A percentile compares a stretch with the other conserved stretches of the same genome.
Conservation (phyloP, 805 yeast species). For the Schwanniomyces occidentalis region DNA sequence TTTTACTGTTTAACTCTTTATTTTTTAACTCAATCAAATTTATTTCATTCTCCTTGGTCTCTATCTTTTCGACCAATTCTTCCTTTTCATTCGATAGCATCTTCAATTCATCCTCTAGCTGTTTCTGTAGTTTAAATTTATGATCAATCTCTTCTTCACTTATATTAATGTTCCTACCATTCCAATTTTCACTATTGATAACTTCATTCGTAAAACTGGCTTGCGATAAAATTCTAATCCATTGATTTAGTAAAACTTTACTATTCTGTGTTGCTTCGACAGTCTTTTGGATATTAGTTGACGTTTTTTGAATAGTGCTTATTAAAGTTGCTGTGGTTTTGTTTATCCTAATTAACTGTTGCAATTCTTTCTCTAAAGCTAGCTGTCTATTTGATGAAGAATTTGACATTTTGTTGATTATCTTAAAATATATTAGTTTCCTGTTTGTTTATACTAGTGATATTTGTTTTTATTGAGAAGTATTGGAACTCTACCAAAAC, state of each 20-base stretch:
- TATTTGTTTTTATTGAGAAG: not conserved
- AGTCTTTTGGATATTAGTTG: slow-evolving; percentile 27
- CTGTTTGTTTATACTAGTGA: too few relatives aligned
- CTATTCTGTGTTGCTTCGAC: slow-evolving; percentile 49
- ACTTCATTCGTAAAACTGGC: slow-evolving; percentile 54
- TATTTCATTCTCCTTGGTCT: slow-evolving; percentile 15
- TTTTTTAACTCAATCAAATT: slow-evolving; percentile 6
- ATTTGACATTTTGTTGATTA: not conserved
- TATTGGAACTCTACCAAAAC: too few relatives aligned
- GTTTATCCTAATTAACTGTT: slow-evolving; percentile 33
- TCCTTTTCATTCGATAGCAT: slow-evolving; percentile 29
- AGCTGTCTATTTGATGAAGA: slow-evolving; percentile 8
- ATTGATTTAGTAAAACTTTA: slow-evolving; percentile 52
- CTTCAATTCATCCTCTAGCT: slow-evolving; percentile 23
- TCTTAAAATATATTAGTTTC: too few relatives aligned
- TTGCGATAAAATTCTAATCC: slow-evolving; percentile 64
- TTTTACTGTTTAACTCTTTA: slow-evolving; percentile 13
- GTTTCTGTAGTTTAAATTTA: slow-evolving; percentile 20
- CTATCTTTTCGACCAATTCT: slow-evolving; percentile 19
- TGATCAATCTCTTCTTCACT: slow-evolving; percentile 17
- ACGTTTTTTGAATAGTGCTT: slow-evolving; percentile 26
- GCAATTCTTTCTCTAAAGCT: slow-evolving; percentile 31
- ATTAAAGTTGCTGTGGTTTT: slow-evolving; percentile 29
- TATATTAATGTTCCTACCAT: slow-evolving; percentile 25
- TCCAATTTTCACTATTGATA: slow-evolving; percentile 44